Evolutionary conservation across 108 stramenopile genomes (phyloP).

Genomic region (Cyclotella choctawhatcheeana): DNA sequence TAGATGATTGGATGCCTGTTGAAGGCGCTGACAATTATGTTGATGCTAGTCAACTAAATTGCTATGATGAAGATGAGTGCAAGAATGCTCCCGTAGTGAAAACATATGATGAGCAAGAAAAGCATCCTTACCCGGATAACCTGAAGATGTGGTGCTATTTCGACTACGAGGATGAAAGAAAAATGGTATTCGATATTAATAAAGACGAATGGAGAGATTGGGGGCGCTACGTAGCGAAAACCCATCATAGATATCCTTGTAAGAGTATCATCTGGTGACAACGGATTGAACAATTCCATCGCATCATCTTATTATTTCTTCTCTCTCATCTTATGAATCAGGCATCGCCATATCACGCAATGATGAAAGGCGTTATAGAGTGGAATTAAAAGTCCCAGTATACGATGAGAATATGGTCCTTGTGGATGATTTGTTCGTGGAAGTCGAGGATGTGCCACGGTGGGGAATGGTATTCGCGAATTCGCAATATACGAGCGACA

Average conservation of each 20-base stretch:
- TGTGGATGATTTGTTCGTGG: not conserved
- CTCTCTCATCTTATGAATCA: too few species aligned
- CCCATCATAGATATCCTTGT: conserved; percentile 3
- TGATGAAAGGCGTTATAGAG: not conserved
- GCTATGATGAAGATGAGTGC: conserved; percentile 27
- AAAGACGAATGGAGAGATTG: conserved; percentile 16
- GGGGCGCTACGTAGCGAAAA: not conserved
- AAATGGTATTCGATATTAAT: not conserved
- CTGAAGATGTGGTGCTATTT: conserved; percentile 44
- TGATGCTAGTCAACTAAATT: conserved; percentile 26
- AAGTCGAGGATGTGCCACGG: conserved; percentile 28
- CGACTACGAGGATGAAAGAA: conserved; percentile 14
- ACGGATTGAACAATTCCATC: too few species aligned
- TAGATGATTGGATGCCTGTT: conserved; percentile 19
- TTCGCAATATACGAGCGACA: conserved; percentile 33
- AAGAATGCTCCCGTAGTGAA: conserved; percentile 10
- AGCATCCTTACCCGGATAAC: conserved; percentile 53
- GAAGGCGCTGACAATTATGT: conserved; percentile 21
- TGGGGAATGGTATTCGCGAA: conserved; percentile 32
- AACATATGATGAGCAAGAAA: conserved; percentile 44
- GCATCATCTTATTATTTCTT: too few species aligned
- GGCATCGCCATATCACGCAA: conserved; percentile 7
- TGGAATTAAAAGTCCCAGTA: conserved; percentile 2
- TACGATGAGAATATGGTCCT: not conserved
- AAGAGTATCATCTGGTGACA: too few species aligned